Percentiles rank a stretch among this genome's conserved stretches.
phyloP scores from a whole-genome alignment of 495 filamentous ascomycete genomes.

The Cenococcum geophilum region DNA sequence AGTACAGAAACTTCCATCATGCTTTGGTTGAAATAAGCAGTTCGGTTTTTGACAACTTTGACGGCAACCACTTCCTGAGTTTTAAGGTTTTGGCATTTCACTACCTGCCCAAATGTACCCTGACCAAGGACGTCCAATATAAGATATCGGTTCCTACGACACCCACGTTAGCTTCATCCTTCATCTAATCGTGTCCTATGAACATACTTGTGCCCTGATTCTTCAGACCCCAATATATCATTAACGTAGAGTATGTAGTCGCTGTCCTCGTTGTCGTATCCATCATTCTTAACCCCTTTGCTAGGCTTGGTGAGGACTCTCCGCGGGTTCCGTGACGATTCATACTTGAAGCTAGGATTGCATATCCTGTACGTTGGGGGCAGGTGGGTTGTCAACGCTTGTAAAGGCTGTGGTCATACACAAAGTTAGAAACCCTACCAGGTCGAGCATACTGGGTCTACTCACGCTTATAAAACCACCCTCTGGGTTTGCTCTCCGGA shows the following conservation, averaged over 20 bases:
- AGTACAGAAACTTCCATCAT: slow-evolving; percentile 99
- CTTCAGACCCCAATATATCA: slow-evolving; percentile 95
- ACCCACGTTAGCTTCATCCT: neutral
- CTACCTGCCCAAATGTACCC: slow-evolving; percentile 98
- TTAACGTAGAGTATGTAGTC: slow-evolving; percentile 99
- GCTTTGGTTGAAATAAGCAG: slow-evolving; percentile 99
- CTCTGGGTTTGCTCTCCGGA: slow-evolving; percentile 89
- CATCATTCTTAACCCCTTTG: slow-evolving; percentile 98
- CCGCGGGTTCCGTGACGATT: slow-evolving; percentile 95
- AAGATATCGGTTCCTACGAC: slow-evolving; percentile 81
- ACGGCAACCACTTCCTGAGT: slow-evolving; percentile 98
- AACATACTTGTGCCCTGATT: slow-evolving; percentile 89
- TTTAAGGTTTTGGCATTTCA: slow-evolving; percentile 98
- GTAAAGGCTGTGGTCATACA: slow-evolving; percentile 61
- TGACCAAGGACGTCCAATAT: slow-evolving; percentile 98
- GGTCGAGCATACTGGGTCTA: slow-evolving; percentile 26
- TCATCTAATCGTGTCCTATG: neutral
- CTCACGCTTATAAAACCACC: slow-evolving; percentile 97
- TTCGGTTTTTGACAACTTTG: slow-evolving; percentile 99
- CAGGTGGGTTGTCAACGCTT: slow-evolving; percentile 90
- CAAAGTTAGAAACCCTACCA: slow-evolving; percentile 2
- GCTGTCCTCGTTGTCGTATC: slow-evolving; percentile 98
- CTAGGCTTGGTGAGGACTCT: slow-evolving; percentile 98
- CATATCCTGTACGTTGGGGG: slow-evolving; percentile 97
- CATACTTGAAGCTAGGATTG: slow-evolving; percentile 97